Evolutionary conservation across 2,329 filamentous ascomycete genomes (phyloP).

Genomic region (Neoarthrinium moseri): DNA sequence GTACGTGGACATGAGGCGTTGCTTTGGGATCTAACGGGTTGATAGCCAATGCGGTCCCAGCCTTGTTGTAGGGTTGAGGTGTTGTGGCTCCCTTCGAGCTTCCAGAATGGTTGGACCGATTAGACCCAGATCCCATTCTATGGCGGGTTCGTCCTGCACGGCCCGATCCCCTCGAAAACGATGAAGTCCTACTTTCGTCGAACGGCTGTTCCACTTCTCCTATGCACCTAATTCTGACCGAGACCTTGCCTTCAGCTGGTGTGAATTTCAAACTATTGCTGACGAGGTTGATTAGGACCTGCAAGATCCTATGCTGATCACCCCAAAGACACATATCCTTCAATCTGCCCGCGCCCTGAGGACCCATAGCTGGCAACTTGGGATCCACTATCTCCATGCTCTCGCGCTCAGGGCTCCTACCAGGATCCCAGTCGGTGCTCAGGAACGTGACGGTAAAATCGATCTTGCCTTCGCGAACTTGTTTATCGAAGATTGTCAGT

Average conservation of each 20-base stretch:
- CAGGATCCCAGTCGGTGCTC: slow-evolving; percentile 39
- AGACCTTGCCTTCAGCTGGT: slow-evolving; percentile 70
- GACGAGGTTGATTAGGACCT: slow-evolving; percentile 91
- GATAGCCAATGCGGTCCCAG: slow-evolving; percentile 57
- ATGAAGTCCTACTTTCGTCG: slow-evolving; percentile 51
- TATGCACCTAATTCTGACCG: slow-evolving; percentile 72
- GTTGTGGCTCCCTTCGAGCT: slow-evolving; percentile 39
- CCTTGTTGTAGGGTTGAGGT: slow-evolving; percentile 32
- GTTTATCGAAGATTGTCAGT: slow-evolving; percentile 84
- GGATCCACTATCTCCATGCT: slow-evolving; percentile 29
- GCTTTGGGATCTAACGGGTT: slow-evolving; percentile 61
- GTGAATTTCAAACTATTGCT: slow-evolving; percentile 94
- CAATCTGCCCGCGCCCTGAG: slow-evolving; percentile 64
- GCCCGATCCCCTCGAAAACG: slow-evolving; percentile 46
- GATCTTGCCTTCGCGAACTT: slow-evolving; percentile 78
- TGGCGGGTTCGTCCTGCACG: slow-evolving; percentile 40
- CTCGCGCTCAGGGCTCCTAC: slow-evolving; percentile 30
- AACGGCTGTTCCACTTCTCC: slow-evolving; percentile 52
- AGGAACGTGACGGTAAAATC: slow-evolving; percentile 71
- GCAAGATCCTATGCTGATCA: slow-evolving; percentile 87
- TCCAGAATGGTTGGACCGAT: slow-evolving; percentile 51
- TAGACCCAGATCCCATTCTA: slow-evolving; percentile 47
- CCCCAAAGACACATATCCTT: slow-evolving; percentile 89
- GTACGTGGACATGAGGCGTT: slow-evolving; percentile 43
- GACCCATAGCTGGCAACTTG: slow-evolving; percentile 58